These are phyloP conservation scores for Linaria vulgaris DNA, from an alignment of 257 asterid genomes.

Conservation along the genomic window DNA sequence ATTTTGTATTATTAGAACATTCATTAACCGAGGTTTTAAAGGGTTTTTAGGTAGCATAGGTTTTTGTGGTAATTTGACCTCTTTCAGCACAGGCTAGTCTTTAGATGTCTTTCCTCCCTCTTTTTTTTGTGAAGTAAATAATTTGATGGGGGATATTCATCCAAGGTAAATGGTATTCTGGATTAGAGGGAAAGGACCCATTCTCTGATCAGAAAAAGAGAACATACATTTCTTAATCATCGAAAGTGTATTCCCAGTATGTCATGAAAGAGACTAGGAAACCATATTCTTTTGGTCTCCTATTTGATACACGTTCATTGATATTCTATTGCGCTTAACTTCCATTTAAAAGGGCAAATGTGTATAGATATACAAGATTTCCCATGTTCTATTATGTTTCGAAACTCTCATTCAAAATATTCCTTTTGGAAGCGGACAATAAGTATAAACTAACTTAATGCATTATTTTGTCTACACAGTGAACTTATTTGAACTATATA, in stretches of 20 bases:
- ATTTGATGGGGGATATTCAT: neutral
- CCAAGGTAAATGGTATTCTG: neutral
- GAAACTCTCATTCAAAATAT: no score
- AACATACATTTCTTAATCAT: neutral
- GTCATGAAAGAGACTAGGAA: slow-evolving; percentile 1
- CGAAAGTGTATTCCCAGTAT: neutral
- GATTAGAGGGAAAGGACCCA: neutral
- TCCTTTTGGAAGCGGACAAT: no score
- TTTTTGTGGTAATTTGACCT: neutral
- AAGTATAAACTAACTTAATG: neutral
- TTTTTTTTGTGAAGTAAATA: neutral
- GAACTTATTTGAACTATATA: slow-evolving; percentile 12
- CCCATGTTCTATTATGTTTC: no score
- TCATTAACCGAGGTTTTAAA: neutral
- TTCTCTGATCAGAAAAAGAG: neutral
- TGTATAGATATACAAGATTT: no score
- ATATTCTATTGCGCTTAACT: no score
- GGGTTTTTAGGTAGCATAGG: neutral
- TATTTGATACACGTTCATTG: no score
- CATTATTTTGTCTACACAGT: no score
- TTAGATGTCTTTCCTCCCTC: neutral
- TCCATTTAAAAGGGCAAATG: no score
- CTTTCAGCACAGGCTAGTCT: neutral
- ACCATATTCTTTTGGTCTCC: neutral
- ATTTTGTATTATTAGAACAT: slow-evolving; percentile 10